Conservation (phyloP, 2,329 filamentous ascomycete species). For the Stemphylium vesicarium region DNA sequence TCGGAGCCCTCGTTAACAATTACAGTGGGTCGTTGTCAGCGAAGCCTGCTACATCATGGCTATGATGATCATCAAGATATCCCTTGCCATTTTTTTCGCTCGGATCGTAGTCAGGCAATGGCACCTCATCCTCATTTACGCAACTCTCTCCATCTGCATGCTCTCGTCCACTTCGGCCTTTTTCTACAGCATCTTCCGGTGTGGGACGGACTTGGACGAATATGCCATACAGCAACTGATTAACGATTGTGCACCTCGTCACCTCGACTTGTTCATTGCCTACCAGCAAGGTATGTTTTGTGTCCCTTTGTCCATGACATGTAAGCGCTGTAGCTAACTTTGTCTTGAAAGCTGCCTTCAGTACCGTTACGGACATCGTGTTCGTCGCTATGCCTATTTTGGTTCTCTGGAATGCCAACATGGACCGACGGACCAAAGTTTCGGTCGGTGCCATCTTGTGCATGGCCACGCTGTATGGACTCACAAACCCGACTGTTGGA, state of each 20-base stretch:
- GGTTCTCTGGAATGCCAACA: conserved; percentile 63
- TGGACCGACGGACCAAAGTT: conserved; percentile 60
- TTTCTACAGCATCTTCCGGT: conserved; percentile 61
- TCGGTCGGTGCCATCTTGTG: conserved; percentile 61
- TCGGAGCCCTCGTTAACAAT: not conserved
- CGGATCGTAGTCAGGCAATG: conserved; percentile 51
- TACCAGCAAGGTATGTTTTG: conserved; percentile 44
- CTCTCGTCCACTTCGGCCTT: conserved; percentile 50
- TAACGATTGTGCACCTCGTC: conserved; percentile 51
- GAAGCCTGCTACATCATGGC: conserved; percentile 51
- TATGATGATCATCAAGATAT: conserved; percentile 53
- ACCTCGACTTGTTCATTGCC: conserved; percentile 60
- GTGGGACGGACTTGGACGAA: conserved; percentile 41
- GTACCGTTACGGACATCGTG: conserved; percentile 40
- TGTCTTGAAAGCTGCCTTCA: conserved; percentile 27
- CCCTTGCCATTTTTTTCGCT: conserved; percentile 54
- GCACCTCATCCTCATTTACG: conserved; percentile 48
- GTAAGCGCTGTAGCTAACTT: not conserved
- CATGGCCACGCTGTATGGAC: conserved; percentile 49
- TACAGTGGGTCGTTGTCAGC: conserved; percentile 44
- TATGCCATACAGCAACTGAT: conserved; percentile 42
- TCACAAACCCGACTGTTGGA: not conserved
- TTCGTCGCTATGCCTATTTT: conserved; percentile 49
- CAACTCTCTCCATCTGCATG: conserved; percentile 48
- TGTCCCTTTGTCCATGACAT: not conserved